Evolutionary conservation across 1,139 yeast genomes (phyloP).

Genomic region (Candida anutae): DNA sequence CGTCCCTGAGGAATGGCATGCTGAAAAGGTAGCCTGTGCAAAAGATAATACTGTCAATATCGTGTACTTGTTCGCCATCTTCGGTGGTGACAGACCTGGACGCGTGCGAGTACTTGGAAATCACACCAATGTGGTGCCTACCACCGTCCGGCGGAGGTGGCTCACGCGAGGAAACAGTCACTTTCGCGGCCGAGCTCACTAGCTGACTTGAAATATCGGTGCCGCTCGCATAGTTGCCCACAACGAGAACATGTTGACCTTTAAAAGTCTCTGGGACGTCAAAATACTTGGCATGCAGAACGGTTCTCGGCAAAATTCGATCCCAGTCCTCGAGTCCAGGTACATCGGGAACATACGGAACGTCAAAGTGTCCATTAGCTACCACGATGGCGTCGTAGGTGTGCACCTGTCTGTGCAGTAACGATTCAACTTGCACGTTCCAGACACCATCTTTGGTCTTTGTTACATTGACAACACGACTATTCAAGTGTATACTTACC

Average conservation of each 20-base stretch:
- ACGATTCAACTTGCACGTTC: slow-evolving; percentile 8
- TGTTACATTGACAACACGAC: slow-evolving; percentile 13
- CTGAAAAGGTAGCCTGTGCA: slow-evolving; percentile 44
- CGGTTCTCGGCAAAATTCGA: slow-evolving; percentile 15
- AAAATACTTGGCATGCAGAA: slow-evolving; percentile 40
- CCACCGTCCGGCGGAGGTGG: slow-evolving; percentile 11
- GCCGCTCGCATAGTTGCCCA: slow-evolving; percentile 44
- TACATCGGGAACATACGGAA: slow-evolving; percentile 37
- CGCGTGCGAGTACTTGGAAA: slow-evolving; percentile 22
- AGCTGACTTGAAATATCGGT: slow-evolving; percentile 40
- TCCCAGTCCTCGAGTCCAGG: slow-evolving; percentile 36
- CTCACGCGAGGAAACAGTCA: slow-evolving; percentile 26
- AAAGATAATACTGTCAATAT: slow-evolving; percentile 33
- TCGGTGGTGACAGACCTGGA: slow-evolving; percentile 20
- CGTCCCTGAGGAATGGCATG: slow-evolving; percentile 30
- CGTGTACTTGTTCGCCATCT: slow-evolving; percentile 16
- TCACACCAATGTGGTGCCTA: slow-evolving; percentile 16
- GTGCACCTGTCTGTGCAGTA: slow-evolving; percentile 7
- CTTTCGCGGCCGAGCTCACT: slow-evolving; percentile 29
- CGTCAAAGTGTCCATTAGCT: slow-evolving; percentile 44
- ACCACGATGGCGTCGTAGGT: slow-evolving; percentile 37
- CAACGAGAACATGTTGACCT: slow-evolving; percentile 34
- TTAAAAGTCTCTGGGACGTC: slow-evolving; percentile 22
- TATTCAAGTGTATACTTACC: slow-evolving; percentile 16
- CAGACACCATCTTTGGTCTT: slow-evolving; percentile 7